Conservation (phyloP, 106 monocot genomes). For the Apostasia shenzhenica region DNA sequence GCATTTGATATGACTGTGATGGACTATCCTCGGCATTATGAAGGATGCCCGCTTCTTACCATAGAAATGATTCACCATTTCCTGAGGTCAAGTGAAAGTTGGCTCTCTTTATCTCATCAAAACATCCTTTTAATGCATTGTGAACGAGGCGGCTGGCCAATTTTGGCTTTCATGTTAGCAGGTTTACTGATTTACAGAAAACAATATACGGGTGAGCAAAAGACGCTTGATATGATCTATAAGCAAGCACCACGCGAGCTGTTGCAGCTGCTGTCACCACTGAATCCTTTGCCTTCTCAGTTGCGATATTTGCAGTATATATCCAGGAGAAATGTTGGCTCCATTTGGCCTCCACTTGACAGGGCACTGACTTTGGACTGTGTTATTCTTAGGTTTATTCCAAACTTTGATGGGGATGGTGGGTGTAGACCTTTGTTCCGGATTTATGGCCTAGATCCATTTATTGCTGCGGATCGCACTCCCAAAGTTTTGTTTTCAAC, state of each 20-base stretch:
- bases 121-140: slow-evolving; percentile 86
- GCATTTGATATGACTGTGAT: slow-evolving; percentile 88
- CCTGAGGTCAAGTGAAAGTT: slow-evolving; percentile 85
- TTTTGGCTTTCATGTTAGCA: slow-evolving; percentile 93
- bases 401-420: slow-evolving; percentile 61
- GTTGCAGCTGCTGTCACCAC: slow-evolving; percentile 62
- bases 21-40: slow-evolving; percentile 88
- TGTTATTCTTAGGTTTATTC: slow-evolving; percentile 68
- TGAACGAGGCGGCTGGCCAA: slow-evolving; percentile 91
- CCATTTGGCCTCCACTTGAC: slow-evolving; percentile 86
- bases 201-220: slow-evolving; percentile 74
- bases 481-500: slow-evolving; percentile 83
- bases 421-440: slow-evolving; percentile 85
- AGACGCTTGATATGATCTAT: slow-evolving; percentile 88
- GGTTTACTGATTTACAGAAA: slow-evolving; percentile 75
- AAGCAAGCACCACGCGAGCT: slow-evolving; percentile 82
- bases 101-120: slow-evolving; percentile 73
- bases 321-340: slow-evolving; percentile 89
- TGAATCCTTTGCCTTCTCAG: slow-evolving; percentile 91
- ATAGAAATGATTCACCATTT: slow-evolving; percentile 97
- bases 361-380: slow-evolving; percentile 90
- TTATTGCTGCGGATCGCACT: slow-evolving; percentile 41
- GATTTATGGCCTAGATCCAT: slow-evolving; percentile 87
- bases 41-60: slow-evolving; percentile 81
- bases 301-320: slow-evolving; percentile 87